Evolutionary conservation across 208 protist species (phyloP).

Genomic region (Trypanosoma boissoni): DNA sequence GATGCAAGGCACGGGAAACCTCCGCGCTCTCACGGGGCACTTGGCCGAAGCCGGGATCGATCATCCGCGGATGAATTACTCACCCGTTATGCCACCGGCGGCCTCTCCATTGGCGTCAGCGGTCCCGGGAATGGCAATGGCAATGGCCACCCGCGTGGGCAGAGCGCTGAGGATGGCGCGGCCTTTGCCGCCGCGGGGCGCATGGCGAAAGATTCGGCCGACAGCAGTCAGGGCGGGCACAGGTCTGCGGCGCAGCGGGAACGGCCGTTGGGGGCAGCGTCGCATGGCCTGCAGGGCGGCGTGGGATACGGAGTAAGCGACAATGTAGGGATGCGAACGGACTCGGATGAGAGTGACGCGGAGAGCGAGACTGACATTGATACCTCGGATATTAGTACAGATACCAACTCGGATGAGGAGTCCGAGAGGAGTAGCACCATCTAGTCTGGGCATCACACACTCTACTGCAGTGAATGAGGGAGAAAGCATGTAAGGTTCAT

Average conservation of each 20-base stretch:
- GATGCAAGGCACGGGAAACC: conserved; percentile 17
- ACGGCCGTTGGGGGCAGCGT: conserved; percentile 20
- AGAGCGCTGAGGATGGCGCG: no score
- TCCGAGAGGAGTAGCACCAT: conserved; percentile 20
- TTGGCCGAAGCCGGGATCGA: conserved; percentile 21
- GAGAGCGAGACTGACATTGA: conserved; percentile 23
- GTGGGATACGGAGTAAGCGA: neutral
- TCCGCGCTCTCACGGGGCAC: conserved; percentile 20
- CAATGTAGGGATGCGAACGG: conserved; percentile 25
- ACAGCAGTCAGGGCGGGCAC: no score
- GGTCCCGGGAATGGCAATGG: no score
- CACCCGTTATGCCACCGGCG: conserved; percentile 9
- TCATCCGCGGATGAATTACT: conserved; percentile 19
- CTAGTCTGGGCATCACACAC: neutral
- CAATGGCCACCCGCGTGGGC: no score
- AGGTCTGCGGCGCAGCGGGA: neutral
- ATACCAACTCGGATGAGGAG: conserved; percentile 15
- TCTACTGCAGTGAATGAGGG: neutral
- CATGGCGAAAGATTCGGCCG: no score
- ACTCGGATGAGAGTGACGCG: conserved; percentile 61
- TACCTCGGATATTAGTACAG: conserved; percentile 25
- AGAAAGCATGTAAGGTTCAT: conserved; percentile 7
- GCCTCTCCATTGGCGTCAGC: no score
- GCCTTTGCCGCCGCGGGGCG: no score
- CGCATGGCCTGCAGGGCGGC: neutral